Percentiles rank a stretch among this genome's conserved stretches.
Conservation (phyloP, 495 filamentous ascomycete species). For the Amniculicola lignicola region DNA sequence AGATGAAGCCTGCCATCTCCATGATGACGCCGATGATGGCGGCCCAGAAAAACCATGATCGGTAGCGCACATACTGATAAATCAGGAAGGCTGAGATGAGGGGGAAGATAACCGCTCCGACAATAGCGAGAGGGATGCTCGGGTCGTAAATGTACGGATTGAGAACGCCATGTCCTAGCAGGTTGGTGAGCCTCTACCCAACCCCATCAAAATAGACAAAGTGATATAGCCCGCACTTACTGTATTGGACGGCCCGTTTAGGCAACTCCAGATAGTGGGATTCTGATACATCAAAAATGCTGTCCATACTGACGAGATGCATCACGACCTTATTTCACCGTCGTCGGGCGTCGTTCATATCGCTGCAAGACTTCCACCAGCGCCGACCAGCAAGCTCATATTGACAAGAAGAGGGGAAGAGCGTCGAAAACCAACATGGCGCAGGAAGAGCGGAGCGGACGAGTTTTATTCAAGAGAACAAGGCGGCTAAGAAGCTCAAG, state of each 20-base stretch:
- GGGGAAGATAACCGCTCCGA: slow-evolving; percentile 25
- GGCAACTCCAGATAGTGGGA: background rate
- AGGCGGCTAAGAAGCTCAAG: too few relatives aligned
- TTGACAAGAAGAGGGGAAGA: background rate
- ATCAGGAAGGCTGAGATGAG: slow-evolving; percentile 16
- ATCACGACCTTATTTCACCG: background rate
- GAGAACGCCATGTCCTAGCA: slow-evolving; percentile 2
- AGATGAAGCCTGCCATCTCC: slow-evolving; percentile 22
- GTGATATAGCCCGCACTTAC: background rate
- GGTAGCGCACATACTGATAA: slow-evolving; percentile 26
- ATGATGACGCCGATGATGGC: slow-evolving; percentile 16
- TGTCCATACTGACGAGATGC: slow-evolving; percentile 4
- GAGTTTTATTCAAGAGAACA: slow-evolving; percentile 29
- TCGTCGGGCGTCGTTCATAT: background rate
- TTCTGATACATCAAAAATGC: background rate
- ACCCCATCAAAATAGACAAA: background rate
- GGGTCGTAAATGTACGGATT: slow-evolving; percentile 32
- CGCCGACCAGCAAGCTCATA: background rate
- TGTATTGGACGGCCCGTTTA: slow-evolving; percentile 11
- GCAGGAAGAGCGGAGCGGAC: slow-evolving; percentile 9
- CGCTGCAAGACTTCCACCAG: background rate
- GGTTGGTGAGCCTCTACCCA: background rate
- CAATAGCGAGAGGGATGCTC: slow-evolving; percentile 13
- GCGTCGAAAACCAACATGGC: slow-evolving; percentile 1
- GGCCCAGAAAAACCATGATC: slow-evolving; percentile 30